A percentile compares a stretch with the other conserved stretches of the same genome.
phyloP scores from a whole-genome alignment of 495 filamentous ascomycete genomes.

The Chaetomium cochliodes region DNA sequence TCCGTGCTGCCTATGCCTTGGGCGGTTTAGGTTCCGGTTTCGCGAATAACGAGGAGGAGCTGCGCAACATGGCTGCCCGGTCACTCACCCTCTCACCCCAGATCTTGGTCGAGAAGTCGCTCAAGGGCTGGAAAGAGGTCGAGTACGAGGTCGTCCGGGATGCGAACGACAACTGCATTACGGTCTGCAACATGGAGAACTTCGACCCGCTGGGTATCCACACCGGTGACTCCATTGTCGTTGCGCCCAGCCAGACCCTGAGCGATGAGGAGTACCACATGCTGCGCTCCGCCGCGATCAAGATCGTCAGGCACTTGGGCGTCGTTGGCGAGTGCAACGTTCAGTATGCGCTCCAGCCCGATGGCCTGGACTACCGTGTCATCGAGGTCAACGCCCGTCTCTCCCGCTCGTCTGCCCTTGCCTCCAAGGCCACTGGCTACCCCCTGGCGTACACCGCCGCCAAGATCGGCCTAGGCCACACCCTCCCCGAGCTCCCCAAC shows the following conservation, averaged over 20 bases:
- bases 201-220: constrained; percentile 98
- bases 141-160: constrained; percentile 98
- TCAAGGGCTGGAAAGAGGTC: constrained; percentile 99
- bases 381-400: constrained; percentile 98
- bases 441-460: constrained; percentile 94
- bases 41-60: constrained; percentile 87
- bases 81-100: constrained; percentile 95
- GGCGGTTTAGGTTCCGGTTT: constrained; percentile 98
- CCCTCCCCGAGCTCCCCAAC: constrained; percentile 90
- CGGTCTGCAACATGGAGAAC: constrained; percentile 99
- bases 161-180: constrained; percentile 96
- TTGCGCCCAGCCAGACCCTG: constrained; percentile 93
- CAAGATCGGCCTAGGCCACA: constrained; percentile 95
- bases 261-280: constrained; percentile 98
- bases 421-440: constrained; percentile 96
- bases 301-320: constrained; percentile 94
- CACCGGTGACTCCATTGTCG: constrained; percentile 97
- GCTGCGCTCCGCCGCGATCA: constrained; percentile 97
- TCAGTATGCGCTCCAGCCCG: constrained; percentile 94
- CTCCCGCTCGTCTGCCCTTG: constrained; percentile 89
- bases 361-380: constrained; percentile 95
- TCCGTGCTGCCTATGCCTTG: constrained; percentile 92
- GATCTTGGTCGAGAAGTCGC: constrained; percentile 97
- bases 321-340: constrained; percentile 99
- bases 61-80: constrained; percentile 85